Evolutionary conservation across 1,284 basidiomycete species (phyloP).

Genomic region (Ganoderma leucocontextum): DNA sequence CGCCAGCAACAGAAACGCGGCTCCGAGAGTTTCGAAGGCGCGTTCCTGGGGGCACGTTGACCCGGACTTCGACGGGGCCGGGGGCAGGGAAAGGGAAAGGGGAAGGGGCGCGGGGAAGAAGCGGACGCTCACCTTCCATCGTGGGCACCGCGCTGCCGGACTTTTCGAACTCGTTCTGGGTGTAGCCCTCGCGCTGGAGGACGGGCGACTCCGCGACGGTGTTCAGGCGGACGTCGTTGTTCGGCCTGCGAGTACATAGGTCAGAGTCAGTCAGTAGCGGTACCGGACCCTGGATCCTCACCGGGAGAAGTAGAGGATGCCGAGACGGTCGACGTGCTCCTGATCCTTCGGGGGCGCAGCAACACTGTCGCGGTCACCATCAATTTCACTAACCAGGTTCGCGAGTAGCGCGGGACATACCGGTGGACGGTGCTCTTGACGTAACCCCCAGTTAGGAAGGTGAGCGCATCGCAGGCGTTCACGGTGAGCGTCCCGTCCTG

Average conservation of each 20-base stretch:
- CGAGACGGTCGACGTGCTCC: conserved; percentile 58
- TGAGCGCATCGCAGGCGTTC: conserved; percentile 60
- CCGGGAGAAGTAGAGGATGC: conserved; percentile 61
- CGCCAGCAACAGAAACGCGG: neutral
- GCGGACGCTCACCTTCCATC: conserved; percentile 47
- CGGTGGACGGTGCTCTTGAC: conserved; percentile 62
- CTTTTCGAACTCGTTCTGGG: conserved; percentile 58
- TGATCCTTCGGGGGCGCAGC: conserved; percentile 61
- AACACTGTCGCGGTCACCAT: conserved; percentile 41
- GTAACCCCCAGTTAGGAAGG: conserved; percentile 59
- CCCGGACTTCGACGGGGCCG: neutral
- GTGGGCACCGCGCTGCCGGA: conserved; percentile 54
- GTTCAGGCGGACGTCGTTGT: conserved; percentile 54
- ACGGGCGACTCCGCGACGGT: conserved; percentile 56
- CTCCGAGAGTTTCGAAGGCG: neutral
- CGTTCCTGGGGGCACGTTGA: neutral
- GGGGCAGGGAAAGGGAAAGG: neutral
- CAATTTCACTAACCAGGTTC: neutral
- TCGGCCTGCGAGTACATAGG: conserved; percentile 48
- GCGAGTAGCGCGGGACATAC: conserved; percentile 27
- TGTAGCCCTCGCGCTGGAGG: conserved; percentile 55
- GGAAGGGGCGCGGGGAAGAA: neutral
- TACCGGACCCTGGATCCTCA: conserved; percentile 25
- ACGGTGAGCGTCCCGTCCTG: conserved; percentile 57
- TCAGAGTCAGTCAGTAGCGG: neutral